Percentiles rank a stretch among this genome's conserved stretches.
Evolutionary conservation across 208 protist genomes (phyloP).

Genomic region (Trypanosoma scelopori): DNA sequence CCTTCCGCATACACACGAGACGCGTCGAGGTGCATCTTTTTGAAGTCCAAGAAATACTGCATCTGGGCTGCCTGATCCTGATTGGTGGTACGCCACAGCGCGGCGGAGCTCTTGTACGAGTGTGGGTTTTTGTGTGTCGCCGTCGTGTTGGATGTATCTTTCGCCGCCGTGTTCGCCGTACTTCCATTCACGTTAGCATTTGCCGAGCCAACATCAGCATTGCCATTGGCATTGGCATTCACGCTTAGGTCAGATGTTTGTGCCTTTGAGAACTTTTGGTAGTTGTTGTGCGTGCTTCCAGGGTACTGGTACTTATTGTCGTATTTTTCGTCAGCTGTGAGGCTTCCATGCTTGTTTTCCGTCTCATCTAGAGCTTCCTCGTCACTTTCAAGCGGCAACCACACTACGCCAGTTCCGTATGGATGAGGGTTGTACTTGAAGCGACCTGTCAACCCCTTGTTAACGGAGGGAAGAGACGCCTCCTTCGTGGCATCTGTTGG

Average conservation of each 20-base stretch:
- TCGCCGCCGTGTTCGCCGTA: background rate
- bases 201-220: no score
- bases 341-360: constrained; percentile 30
- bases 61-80: constrained; percentile 71
- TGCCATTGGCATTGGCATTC: no score
- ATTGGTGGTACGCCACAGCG: constrained; percentile 85
- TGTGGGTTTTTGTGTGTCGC: background rate
- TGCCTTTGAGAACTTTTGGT: no score
- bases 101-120: constrained; percentile 44
- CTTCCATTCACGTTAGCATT: background rate
- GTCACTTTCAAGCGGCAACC: constrained; percentile 38
- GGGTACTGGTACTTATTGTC: constrained; percentile 66
- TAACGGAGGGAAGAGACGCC: constrained; percentile 49
- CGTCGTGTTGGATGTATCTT: background rate
- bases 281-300: no score
- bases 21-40: constrained; percentile 57
- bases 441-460: constrained; percentile 54
- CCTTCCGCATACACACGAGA: constrained; percentile 61
- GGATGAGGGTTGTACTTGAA: constrained; percentile 74
- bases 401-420: constrained; percentile 77
- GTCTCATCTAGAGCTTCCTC: constrained; percentile 2
- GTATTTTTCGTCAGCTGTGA: constrained; percentile 36
- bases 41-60: constrained; percentile 72
- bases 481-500: constrained; percentile 28
- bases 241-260: no score